Percentiles rank a stretch among this genome's conserved stretches.
These are phyloP conservation scores for Theobroma grandiflorum DNA, from an alignment of 441 rosid genomes.

Conservation along the genomic window DNA sequence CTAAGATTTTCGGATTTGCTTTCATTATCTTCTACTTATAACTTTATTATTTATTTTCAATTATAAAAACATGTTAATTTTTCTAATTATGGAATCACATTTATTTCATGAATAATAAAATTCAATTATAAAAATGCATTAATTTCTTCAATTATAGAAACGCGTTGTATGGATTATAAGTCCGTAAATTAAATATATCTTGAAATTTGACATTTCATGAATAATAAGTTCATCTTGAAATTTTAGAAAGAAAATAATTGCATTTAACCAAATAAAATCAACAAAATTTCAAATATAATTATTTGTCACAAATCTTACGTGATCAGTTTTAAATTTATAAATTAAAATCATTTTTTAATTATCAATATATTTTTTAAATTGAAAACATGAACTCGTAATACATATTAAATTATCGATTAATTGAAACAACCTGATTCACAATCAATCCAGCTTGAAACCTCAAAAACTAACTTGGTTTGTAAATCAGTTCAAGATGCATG, in stretches of 20 bases:
- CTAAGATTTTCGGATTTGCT: constrained; percentile 1
- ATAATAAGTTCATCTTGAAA: background rate
- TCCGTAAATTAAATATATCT: background rate
- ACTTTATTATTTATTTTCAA: background rate
- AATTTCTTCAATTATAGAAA: background rate
- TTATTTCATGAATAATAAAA: no score
- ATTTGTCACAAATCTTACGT: background rate
- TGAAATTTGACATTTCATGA: no score
- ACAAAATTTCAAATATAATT: background rate
- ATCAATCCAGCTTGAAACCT: no score
- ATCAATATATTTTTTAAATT: no score
- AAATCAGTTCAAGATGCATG: no score
- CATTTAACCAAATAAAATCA: background rate
- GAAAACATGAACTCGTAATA: no score
- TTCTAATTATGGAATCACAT: background rate
- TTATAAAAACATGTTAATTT: background rate
- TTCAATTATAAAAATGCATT: no score
- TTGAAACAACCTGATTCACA: background rate
- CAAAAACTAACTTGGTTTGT: no score
- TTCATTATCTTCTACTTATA: constrained; percentile 4
- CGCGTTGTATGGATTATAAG: background rate
- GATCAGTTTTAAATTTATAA: no score
- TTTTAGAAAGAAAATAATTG: background rate
- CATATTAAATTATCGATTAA: no score
- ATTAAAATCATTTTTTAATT: no score